phyloP scores from a whole-genome alignment of 129 eudicot species.

The Flaveria linearis region DNA sequence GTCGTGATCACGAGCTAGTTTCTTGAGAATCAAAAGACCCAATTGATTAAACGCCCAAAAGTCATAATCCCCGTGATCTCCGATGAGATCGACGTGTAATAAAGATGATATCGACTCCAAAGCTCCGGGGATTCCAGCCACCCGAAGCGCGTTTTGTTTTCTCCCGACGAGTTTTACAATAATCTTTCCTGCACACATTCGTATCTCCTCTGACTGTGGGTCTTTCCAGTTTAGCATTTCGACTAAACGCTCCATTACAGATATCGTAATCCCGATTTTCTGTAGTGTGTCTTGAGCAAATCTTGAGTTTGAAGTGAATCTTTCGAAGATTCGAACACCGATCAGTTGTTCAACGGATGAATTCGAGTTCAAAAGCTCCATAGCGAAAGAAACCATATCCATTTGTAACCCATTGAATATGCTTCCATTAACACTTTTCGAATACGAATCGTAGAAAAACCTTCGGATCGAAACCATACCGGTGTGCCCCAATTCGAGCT shows the following conservation, averaged over 20 bases:
- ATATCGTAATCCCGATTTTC: constrained; percentile 66
- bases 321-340: constrained; percentile 62
- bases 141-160: constrained; percentile 75
- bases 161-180: constrained; percentile 58
- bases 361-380: constrained; percentile 73
- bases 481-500: constrained; percentile 67
- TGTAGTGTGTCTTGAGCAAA: constrained; percentile 78
- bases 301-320: constrained; percentile 51
- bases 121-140: constrained; percentile 89
- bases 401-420: constrained; percentile 86
- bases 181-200: constrained; percentile 71
- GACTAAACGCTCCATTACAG: constrained; percentile 72
- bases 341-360: constrained; percentile 89
- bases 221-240: constrained; percentile 97
- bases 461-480: constrained; percentile 68
- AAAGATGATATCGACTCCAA: constrained; percentile 85
- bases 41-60: constrained; percentile 78
- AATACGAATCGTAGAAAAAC: constrained; percentile 89
- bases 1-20: constrained; percentile 89
- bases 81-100: constrained; percentile 48
- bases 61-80: constrained; percentile 58
- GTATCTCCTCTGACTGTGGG: constrained; percentile 71
- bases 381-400: constrained; percentile 93
- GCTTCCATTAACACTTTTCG: constrained; percentile 66
- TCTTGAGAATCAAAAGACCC: constrained; percentile 79